Evolutionary conservation across 768 basidiomycete genomes (phyloP).

Genomic region (Naganishia friedmannii): DNA sequence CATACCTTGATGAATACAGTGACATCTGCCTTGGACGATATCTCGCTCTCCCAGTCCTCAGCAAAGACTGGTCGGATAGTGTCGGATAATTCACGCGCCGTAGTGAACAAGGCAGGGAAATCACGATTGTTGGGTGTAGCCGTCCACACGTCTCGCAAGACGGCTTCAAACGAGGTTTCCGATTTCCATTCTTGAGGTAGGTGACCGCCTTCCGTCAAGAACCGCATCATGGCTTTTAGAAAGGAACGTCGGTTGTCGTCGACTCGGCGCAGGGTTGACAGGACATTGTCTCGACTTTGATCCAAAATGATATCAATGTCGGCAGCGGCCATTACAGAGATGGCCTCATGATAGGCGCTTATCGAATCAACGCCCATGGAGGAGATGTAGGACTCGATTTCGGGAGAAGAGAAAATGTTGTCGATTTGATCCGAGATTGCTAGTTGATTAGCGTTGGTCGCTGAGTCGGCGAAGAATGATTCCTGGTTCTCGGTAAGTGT

Average conservation of each 20-base stretch:
- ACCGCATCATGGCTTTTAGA: constrained; percentile 9
- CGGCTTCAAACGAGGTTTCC: not conserved
- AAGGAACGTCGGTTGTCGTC: not conserved
- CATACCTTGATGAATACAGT: constrained; percentile 14
- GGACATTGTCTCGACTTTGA: not conserved
- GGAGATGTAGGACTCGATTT: not conserved
- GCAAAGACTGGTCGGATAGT: not conserved
- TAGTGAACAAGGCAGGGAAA: not conserved
- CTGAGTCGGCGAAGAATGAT: not conserved
- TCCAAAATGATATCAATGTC: not conserved
- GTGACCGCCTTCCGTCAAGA: not conserved
- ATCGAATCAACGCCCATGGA: not conserved
- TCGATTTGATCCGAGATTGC: constrained; percentile 11
- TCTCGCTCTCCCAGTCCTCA: not conserved
- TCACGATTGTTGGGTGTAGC: not conserved
- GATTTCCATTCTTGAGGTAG: not conserved
- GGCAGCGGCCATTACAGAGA: not conserved
- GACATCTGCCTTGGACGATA: not conserved
- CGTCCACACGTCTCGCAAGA: constrained; percentile 1
- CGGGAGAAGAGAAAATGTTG: not conserved
- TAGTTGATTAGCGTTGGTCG: not conserved
- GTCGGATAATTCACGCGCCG: not conserved
- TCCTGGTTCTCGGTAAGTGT: constrained; percentile 3
- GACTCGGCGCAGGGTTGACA: not conserved
- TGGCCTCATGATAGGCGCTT: not conserved